These are phyloP conservation scores for Hanseniaspora mollemarum DNA, from an alignment of 805 yeast species.

Conservation along the genomic window DNA sequence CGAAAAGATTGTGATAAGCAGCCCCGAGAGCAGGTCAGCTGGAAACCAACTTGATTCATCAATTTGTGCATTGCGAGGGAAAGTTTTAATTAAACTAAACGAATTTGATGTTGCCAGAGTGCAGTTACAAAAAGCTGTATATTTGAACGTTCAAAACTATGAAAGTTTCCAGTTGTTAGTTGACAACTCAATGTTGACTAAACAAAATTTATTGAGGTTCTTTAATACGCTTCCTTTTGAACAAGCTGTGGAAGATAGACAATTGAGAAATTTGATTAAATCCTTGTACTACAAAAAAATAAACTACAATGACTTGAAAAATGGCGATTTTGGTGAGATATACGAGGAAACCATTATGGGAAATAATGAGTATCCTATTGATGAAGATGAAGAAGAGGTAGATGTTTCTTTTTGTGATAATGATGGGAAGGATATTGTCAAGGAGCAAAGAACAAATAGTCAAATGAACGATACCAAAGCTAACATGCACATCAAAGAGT, in stretches of 20 bases:
- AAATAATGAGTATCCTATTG: constrained; percentile 32
- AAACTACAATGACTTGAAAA: constrained; percentile 53
- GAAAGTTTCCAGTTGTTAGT: constrained; percentile 82
- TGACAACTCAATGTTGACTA: constrained; percentile 60
- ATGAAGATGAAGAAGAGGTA: constrained; percentile 37
- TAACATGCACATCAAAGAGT: constrained; percentile 54
- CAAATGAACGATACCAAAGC: constrained; percentile 27
- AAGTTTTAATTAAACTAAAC: constrained; percentile 69
- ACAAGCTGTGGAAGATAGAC: constrained; percentile 58
- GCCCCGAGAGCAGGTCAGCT: constrained; percentile 31
- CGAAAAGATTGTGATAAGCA: not conserved
- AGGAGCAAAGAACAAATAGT: not conserved
- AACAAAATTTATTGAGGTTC: constrained; percentile 79
- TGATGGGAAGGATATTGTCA: not conserved
- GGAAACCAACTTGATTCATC: constrained; percentile 83
- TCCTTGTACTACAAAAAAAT: constrained; percentile 64
- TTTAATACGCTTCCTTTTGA: constrained; percentile 53
- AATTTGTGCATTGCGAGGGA: constrained; percentile 73
- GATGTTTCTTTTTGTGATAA: constrained; percentile 7
- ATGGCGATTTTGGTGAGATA: not conserved
- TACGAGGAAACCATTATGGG: too few species aligned
- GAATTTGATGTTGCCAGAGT: constrained; percentile 79
- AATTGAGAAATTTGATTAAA: constrained; percentile 55
- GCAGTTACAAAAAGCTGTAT: constrained; percentile 73
- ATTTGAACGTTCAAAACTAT: constrained; percentile 80